phyloP scores from a whole-genome alignment of 352 stramenopile species.

The Phytopythium helicoides region DNA sequence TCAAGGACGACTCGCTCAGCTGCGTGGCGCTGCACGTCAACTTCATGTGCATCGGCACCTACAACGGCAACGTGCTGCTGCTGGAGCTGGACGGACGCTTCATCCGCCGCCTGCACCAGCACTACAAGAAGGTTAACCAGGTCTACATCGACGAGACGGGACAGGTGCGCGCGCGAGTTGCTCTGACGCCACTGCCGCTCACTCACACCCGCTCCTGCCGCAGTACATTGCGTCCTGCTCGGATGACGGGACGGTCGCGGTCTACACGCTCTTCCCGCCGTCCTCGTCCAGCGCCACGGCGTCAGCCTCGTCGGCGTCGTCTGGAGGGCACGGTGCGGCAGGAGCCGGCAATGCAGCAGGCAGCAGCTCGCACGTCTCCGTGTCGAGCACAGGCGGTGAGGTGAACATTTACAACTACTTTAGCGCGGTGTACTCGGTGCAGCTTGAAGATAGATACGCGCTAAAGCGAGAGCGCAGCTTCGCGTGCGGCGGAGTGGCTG shows the following conservation, averaged over 20 bases:
- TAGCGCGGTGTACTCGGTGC: constrained; percentile 74
- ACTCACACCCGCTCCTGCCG: neutral
- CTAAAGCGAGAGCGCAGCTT: constrained; percentile 82
- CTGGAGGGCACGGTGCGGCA: constrained; percentile 18
- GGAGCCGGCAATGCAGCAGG: constrained; percentile 10
- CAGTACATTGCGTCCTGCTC: constrained; percentile 85
- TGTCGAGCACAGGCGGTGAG: constrained; percentile 71
- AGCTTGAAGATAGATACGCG: constrained; percentile 76
- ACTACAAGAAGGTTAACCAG: constrained; percentile 88
- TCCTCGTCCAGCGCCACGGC: constrained; percentile 9
- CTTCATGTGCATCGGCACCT: constrained; percentile 74
- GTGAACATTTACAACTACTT: constrained; percentile 91
- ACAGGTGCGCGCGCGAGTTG: constrained; percentile 20
- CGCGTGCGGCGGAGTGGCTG: constrained; percentile 71
- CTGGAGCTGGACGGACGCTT: constrained; percentile 75
- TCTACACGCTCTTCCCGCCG: constrained; percentile 68
- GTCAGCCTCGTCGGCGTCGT: constrained; percentile 6
- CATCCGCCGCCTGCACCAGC: constrained; percentile 78
- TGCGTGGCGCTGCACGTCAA: constrained; percentile 82
- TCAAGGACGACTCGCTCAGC: constrained; percentile 84
- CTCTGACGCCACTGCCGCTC: neutral
- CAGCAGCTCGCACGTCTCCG: constrained; percentile 28
- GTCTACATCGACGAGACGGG: constrained; percentile 84
- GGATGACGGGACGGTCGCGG: constrained; percentile 78
- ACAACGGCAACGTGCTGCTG: constrained; percentile 78